phyloP scores from a whole-genome alignment of 148 eudicot genomes.

The Tetragonia tetragonoides region DNA sequence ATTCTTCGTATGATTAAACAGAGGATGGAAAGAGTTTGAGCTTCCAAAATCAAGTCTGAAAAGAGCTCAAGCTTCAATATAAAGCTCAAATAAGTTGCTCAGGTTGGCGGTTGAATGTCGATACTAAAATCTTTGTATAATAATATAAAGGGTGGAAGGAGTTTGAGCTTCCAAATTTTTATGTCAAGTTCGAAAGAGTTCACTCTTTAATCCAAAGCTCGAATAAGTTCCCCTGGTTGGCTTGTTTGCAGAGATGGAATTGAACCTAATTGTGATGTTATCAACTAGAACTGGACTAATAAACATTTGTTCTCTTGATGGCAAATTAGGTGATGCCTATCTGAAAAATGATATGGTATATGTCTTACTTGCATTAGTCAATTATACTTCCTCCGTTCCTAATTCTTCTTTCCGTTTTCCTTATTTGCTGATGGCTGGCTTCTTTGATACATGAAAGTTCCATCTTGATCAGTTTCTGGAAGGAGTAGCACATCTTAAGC shows the following conservation, averaged over 20 bases:
- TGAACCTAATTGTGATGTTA: too few species aligned
- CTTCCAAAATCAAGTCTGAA: background rate
- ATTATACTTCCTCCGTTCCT: background rate
- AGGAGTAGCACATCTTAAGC: background rate
- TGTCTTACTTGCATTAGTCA: background rate
- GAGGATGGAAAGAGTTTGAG: background rate
- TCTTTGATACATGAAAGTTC: background rate
- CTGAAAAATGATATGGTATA: background rate
- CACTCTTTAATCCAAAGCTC: background rate
- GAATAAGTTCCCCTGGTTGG: too few species aligned
- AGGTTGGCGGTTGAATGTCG: too few species aligned
- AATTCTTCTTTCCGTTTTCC: too few species aligned
- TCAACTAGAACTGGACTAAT: background rate
- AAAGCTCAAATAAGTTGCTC: too few species aligned
- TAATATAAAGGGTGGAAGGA: background rate
- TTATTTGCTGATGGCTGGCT: background rate
- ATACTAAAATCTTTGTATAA: background rate
- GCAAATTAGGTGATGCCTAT: background rate
- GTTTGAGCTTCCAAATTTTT: background rate
- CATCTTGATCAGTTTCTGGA: background rate
- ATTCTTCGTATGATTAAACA: background rate
- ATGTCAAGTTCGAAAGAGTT: background rate
- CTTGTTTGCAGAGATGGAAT: too few species aligned
- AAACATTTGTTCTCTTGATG: background rate
- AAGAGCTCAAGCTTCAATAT: background rate